Percentiles rank a stretch among this genome's conserved stretches.
Evolutionary conservation across 768 basidiomycete species (phyloP).

Genomic region (Trametes gibbosa): DNA sequence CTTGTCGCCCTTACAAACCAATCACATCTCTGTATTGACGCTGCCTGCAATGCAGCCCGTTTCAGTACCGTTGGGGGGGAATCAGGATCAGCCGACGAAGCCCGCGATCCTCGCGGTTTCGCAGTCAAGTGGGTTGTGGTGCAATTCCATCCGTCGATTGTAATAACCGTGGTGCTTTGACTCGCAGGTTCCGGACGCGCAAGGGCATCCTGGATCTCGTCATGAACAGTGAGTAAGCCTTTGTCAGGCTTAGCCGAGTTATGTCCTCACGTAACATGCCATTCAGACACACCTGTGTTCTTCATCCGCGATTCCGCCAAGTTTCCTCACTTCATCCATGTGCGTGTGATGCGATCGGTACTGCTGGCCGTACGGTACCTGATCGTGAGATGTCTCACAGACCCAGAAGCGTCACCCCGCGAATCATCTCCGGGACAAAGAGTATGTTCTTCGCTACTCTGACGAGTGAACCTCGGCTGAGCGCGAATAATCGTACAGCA

Average conservation of each 20-base stretch:
- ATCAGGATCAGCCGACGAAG: slow-evolving; percentile 45
- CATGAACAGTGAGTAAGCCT: slow-evolving; percentile 24
- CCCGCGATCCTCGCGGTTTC: slow-evolving; percentile 54
- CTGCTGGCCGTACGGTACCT: background rate
- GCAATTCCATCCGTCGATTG: slow-evolving; percentile 13
- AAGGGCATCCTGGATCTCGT: slow-evolving; percentile 40
- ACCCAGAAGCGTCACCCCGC: slow-evolving; percentile 50
- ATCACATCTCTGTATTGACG: background rate
- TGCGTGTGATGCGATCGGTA: slow-evolving; percentile 1
- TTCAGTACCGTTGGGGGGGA: slow-evolving; percentile 59
- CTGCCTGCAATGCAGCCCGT: slow-evolving; percentile 36
- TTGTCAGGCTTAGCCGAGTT: too few species aligned
- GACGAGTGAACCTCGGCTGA: background rate
- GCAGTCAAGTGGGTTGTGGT: slow-evolving; percentile 39
- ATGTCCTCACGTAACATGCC: background rate
- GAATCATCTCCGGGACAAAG: slow-evolving; percentile 44
- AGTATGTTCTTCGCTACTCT: slow-evolving; percentile 21
- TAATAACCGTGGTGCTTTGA: background rate
- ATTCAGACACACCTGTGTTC: slow-evolving; percentile 46
- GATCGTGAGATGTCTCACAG: slow-evolving; percentile 25
- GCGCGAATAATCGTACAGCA: slow-evolving; percentile 22
- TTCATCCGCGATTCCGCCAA: slow-evolving; percentile 45
- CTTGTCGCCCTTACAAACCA: background rate
- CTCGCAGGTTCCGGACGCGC: slow-evolving; percentile 35
- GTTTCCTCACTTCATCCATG: slow-evolving; percentile 48